Evolutionary conservation across 2,329 filamentous ascomycete species (phyloP).

Genomic region (Cladorrhinum sp.): DNA sequence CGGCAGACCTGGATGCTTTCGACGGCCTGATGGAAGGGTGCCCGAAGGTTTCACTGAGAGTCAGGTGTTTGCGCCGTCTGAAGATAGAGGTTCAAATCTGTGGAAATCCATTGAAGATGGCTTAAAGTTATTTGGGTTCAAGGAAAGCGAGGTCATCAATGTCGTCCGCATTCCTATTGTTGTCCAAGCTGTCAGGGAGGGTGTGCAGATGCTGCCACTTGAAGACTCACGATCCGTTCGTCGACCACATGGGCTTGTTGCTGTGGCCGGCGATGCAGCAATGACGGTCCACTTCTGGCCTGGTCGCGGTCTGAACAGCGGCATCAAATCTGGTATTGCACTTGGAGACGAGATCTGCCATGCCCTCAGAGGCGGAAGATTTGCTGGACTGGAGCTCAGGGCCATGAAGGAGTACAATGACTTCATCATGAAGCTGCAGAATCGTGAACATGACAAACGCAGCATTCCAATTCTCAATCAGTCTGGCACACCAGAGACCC

Average conservation of each 20-base stretch:
- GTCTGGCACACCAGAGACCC: constrained; percentile 34
- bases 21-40: constrained; percentile 29
- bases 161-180: constrained; percentile 37
- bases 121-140: constrained; percentile 38
- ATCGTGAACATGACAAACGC: constrained; percentile 37
- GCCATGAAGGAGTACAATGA: constrained; percentile 36
- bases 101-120: constrained; percentile 37
- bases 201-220: constrained; percentile 30
- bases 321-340: constrained; percentile 37
- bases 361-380: constrained; percentile 31
- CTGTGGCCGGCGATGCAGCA: constrained; percentile 36
- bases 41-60: constrained; percentile 32
- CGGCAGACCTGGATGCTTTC: constrained; percentile 33
- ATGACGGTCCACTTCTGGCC: constrained; percentile 40
- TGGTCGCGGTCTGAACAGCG: constrained; percentile 36
- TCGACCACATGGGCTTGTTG: constrained; percentile 34
- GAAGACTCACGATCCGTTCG: constrained; percentile 28
- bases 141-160: constrained; percentile 36
- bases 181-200: constrained; percentile 35
- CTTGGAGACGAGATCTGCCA: constrained; percentile 37
- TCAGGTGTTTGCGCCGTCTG: constrained; percentile 35
- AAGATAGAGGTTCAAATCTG: constrained; percentile 29
- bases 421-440: constrained; percentile 36
- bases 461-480: constrained; percentile 37
- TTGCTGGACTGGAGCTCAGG: constrained; percentile 31